These are phyloP conservation scores for Nakataea oryzae DNA, from an alignment of 2,329 filamentous ascomycete genomes.

Conservation along the genomic window DNA sequence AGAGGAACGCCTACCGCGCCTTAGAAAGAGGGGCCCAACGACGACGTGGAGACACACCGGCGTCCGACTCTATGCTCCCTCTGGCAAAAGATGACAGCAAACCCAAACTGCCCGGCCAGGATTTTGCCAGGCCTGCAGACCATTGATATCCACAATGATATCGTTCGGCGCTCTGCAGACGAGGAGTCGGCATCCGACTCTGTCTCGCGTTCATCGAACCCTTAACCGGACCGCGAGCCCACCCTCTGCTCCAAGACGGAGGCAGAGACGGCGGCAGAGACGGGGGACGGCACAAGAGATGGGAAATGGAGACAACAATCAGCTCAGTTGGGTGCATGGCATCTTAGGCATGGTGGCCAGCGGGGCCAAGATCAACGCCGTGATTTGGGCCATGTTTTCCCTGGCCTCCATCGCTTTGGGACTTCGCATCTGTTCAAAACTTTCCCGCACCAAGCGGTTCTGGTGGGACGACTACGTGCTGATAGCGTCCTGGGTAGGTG, in stretches of 20 bases:
- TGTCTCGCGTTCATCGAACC: no score
- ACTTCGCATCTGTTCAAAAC: neutral
- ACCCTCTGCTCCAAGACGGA: no score
- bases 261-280: neutral
- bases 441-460: neutral
- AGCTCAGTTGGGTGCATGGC: neutral
- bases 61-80: neutral
- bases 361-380: neutral
- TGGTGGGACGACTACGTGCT: neutral
- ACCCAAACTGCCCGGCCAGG: no score
- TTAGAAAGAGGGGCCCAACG: neutral
- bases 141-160: neutral
- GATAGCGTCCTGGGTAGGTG: neutral
- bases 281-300: neutral
- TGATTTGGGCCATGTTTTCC: neutral
- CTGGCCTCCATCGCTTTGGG: neutral
- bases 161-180: neutral
- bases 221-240: no score
- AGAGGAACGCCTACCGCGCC: no score
- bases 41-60: neutral
- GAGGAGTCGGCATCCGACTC: neutral
- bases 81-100: neutral
- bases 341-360: neutral
- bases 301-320: neutral
- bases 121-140: neutral